Percentiles rank a stretch among this genome's conserved stretches.
phyloP scores from a whole-genome alignment of 1,284 basidiomycete genomes.

The Austroboletus novae-zelandiae region DNA sequence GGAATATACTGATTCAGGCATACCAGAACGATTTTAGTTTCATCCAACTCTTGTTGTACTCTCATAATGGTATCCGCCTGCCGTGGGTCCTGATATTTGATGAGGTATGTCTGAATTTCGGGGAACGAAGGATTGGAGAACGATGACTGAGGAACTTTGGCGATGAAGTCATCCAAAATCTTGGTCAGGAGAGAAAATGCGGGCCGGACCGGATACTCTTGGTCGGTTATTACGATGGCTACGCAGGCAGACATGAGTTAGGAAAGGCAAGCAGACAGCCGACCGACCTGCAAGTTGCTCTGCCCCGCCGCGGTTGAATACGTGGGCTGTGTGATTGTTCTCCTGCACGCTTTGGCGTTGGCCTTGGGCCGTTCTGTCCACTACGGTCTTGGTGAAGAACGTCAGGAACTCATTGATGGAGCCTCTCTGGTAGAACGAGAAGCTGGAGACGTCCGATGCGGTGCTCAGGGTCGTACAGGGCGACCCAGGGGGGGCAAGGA shows the following conservation, averaged over 20 bases:
- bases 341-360: constrained; percentile 94
- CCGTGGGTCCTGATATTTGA: constrained; percentile 96
- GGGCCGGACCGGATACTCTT: constrained; percentile 95
- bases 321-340: constrained; percentile 92
- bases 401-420: constrained; percentile 86
- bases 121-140: constrained; percentile 68
- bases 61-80: constrained; percentile 99
- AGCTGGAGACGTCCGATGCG: constrained; percentile 85
- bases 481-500: constrained; percentile 55
- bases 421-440: constrained; percentile 92
- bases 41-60: constrained; percentile 97
- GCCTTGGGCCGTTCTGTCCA: constrained; percentile 83
- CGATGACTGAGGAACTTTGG: constrained; percentile 72
- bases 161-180: constrained; percentile 89
- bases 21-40: constrained; percentile 98
- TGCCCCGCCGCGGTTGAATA: constrained; percentile 81
- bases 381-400: constrained; percentile 92
- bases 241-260: constrained; percentile 16
- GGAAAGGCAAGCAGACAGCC: neutral
- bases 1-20: neutral
- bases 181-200: constrained; percentile 96
- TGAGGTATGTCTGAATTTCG: constrained; percentile 77
- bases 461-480: constrained; percentile 66
- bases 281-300: constrained; percentile 76
- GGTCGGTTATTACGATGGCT: constrained; percentile 93